Percentiles rank a stretch among this genome's conserved stretches.
These are phyloP conservation scores for Mercurialis annua DNA, from an alignment of 345 rosid genomes.

Conservation along the genomic window DNA sequence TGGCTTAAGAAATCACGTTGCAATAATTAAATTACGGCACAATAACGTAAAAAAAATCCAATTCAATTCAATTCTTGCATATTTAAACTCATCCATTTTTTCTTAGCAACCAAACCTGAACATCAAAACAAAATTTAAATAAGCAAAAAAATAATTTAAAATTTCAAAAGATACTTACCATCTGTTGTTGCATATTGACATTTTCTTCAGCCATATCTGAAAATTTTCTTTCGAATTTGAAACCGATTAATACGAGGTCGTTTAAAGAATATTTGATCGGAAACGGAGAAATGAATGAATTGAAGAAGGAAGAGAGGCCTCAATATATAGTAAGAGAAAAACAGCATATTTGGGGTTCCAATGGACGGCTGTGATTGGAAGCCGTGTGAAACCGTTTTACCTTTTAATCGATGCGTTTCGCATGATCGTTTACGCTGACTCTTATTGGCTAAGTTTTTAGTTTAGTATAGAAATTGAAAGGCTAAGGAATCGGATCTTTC, in stretches of 20 bases:
- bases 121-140: neutral
- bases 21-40: too few species aligned
- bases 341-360: neutral
- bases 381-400: slow-evolving; percentile 1
- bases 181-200: slow-evolving; percentile 14
- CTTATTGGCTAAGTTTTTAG: slow-evolving; percentile 14
- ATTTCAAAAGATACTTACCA: slow-evolving; percentile 13
- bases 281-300: neutral
- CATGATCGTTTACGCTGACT: neutral
- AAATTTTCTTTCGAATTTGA: neutral
- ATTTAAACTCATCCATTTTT: neutral
- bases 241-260: neutral
- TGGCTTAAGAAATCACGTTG: too few species aligned
- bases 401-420: neutral
- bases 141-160: neutral
- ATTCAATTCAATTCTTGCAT: neutral
- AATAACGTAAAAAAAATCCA: neutral
- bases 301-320: neutral
- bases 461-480: neutral
- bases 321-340: neutral
- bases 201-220: slow-evolving; percentile 28
- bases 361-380: slow-evolving; percentile 1
- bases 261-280: neutral
- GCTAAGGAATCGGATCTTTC: neutral
- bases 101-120: too few species aligned